Evolutionary conservation across 768 basidiomycete genomes (phyloP), one percentile per base, ranked within the genome.

Genomic region (Hygrocybe coccinea): DNA sequence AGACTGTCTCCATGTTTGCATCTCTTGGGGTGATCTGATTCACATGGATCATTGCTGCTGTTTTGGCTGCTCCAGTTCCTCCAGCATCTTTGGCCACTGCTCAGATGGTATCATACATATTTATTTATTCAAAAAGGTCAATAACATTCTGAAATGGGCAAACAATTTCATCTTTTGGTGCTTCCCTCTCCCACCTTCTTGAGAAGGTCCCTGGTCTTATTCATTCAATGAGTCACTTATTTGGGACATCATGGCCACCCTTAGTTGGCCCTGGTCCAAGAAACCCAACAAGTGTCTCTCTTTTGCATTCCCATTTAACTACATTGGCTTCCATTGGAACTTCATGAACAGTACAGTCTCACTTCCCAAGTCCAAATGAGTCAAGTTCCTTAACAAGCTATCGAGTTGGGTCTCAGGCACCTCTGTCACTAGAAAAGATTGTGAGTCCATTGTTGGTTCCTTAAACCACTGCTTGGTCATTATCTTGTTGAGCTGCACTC

Each of bases 291-390:
- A 65, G 37, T 64, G 59, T 33, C 24, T 54, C 1, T 53, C 56
- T 2, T 72, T 69, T 50, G 24, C n/a, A 0, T 37, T 44, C 25
- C n/a, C 21, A 0, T 60, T 62, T 35, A 50, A 45, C 2, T 74
- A 68, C 50, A 46, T 70, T 11, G 70, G 71, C 1, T 68, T 71
- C 36, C 25, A 41, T 1, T 73, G 71, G 72, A 60, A 71, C 52
- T 36, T 74, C 6, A 46, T 24, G 5, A 15, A 29, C 5, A 59
- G 60, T 15, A 57, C 60, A 1, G 69, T 72, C 1, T 58, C 61
- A 1, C 59, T 74, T 1, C 51, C 51, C 14, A 36, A 52, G 3
- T 14, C 15, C 14, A 52, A 52, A 29, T 14, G 24, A 2, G 3
- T 3, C 3, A 52, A 52, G n/a, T 52, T 34, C n/a, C 24, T 41